A percentile compares a stretch with the other conserved stretches of the same genome.
Conservation (phyloP, 441 rosid genomes). For the Corymbia citriodora region DNA sequence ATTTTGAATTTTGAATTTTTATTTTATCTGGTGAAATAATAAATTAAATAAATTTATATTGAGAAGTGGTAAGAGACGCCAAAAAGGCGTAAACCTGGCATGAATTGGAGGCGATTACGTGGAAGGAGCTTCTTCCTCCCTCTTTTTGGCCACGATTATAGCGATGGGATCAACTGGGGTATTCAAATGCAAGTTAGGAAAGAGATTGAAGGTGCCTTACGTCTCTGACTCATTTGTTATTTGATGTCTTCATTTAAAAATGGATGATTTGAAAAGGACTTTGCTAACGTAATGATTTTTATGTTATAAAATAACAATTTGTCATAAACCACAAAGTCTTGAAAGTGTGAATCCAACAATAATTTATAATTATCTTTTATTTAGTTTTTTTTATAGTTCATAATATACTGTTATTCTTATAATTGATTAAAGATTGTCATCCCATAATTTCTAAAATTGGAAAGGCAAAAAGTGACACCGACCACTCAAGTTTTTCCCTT, state of each 20-base stretch:
- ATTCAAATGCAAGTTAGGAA: neutral
- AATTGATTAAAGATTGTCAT: too few relatives aligned
- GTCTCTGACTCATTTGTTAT: neutral
- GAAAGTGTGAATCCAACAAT: too few relatives aligned
- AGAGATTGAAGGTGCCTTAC: neutral
- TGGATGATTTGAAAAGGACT: neutral
- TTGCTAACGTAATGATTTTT: too few relatives aligned
- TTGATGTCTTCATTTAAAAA: neutral
- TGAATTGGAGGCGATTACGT: neutral
- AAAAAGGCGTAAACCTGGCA: neutral
- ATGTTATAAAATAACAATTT: too few relatives aligned
- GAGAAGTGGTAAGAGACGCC: neutral
- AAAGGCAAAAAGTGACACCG: neutral
- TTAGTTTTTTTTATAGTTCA: too few relatives aligned
- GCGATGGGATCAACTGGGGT: neutral
- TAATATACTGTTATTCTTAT: too few relatives aligned
- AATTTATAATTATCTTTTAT: too few relatives aligned
- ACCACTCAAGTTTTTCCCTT: neutral
- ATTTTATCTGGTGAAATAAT: too few relatives aligned
- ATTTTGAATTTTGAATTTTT: too few relatives aligned
- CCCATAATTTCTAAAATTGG: too few relatives aligned
- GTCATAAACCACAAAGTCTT: too few relatives aligned
- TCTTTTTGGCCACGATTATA: neutral
- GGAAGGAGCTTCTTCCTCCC: rapidly evolving
- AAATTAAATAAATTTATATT: too few relatives aligned